Evolutionary conservation across 805 yeast genomes (phyloP).

Genomic region (Lipomyces orientalis): DNA sequence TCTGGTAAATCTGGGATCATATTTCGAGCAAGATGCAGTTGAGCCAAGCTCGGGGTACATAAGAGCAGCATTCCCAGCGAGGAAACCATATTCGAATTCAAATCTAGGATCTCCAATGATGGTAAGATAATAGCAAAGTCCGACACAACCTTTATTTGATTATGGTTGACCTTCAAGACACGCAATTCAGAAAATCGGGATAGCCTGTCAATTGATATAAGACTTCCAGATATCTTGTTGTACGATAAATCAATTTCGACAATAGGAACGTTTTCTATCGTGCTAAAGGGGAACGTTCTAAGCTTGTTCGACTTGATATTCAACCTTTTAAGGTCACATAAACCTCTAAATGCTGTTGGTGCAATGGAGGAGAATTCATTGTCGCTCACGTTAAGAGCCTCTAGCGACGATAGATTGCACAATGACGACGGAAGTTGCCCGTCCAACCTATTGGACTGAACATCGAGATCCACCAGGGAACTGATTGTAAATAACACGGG

Average conservation of each 20-base stretch:
- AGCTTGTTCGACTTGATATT: constrained; percentile 22
- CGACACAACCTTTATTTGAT: constrained; percentile 28
- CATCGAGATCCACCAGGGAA: constrained; percentile 24
- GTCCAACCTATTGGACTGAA: constrained; percentile 27
- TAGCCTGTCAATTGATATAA: constrained; percentile 27
- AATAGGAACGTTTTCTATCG: constrained; percentile 17
- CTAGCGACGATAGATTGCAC: constrained; percentile 15
- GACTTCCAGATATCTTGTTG: constrained; percentile 28
- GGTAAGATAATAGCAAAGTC: constrained; percentile 36
- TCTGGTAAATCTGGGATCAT: constrained; percentile 24
- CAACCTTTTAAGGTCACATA: constrained; percentile 17
- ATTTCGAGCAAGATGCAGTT: constrained; percentile 25
- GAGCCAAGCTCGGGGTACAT: constrained; percentile 29
- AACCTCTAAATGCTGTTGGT: constrained; percentile 13
- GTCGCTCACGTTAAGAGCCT: constrained; percentile 18
- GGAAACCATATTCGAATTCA: constrained; percentile 22
- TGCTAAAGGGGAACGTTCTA: constrained; percentile 24
- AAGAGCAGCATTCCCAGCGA: constrained; percentile 34
- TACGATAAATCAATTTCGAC: constrained; percentile 28
- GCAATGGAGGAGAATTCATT: constrained; percentile 26
- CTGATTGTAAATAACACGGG: constrained; percentile 12
- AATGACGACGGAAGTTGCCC: constrained; percentile 29
- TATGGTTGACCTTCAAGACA: constrained; percentile 28
- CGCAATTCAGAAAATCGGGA: constrained; percentile 29
- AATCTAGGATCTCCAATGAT: constrained; percentile 26